Evolutionary conservation across 345 rosid genomes (phyloP), one percentile per base, ranked within the genome.

Genomic region (Clarkia xantiana): DNA sequence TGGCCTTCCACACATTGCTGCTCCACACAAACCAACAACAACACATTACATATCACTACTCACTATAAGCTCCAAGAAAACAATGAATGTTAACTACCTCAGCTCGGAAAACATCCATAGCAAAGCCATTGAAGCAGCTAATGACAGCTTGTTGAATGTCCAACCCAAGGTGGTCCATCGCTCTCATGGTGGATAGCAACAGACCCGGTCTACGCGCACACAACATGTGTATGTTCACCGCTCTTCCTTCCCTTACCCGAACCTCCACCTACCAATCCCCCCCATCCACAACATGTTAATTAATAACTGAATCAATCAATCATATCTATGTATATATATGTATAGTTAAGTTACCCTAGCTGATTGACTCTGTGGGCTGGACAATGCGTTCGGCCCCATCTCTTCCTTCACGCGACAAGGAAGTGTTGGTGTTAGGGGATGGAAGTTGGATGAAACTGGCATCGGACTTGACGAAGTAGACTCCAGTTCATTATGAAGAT

Each of bases 171-270:
- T 76, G 81, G 67, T 86, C 97, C 47, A 90, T 57, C 40, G 97
- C 97, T 67, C 79, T 79, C 88, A 90, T 83, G 34, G 96, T 90
- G 58, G 97, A 76, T 2, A 90, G 84, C 55, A 90, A 65, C 3
- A 90, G 78, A 47, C 97, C 96, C 0, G 95, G 96, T 65, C 91
- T 86, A 55, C 96, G 82, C 10, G 79, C 81, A 68, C 94, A 86
- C 43, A 90, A 83, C 97, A 90, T 90, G 66, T 90, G 97, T 55
- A 90, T 90, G 73, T 86, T 90, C 62, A 90, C 97, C 44, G 91
- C 91, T 71, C 94, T 76, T 56, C 96, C 96, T 81, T 90, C 97
- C 63, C 97, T 82, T 48, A 73, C 58, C 62, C 79, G 79, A 51
- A 90, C 97, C 75, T 90, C 97, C 72, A 90, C 95, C 94, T 90